Percentiles rank a stretch among this genome's conserved stretches.
These are phyloP conservation scores for Cystofilobasidium capitatum DNA, from an alignment of 768 basidiomycete genomes.

Conservation along the genomic window DNA sequence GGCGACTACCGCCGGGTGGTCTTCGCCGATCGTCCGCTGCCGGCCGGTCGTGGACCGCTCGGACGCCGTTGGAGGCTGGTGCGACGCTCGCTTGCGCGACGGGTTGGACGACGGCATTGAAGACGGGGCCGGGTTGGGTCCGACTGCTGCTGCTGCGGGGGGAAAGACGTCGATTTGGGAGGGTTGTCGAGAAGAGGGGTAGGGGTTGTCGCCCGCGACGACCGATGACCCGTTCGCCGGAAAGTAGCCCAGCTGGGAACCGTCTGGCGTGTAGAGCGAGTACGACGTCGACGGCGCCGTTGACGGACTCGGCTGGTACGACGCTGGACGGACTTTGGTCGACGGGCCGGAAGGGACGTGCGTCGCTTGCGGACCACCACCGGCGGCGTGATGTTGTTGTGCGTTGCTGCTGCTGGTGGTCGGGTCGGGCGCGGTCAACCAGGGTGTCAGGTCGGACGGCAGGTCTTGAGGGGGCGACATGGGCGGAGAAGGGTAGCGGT, in stretches of 20 bases:
- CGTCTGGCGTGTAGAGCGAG: not conserved
- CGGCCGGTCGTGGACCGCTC: constrained; percentile 24
- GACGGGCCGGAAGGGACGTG: not conserved
- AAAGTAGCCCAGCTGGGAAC: not conserved
- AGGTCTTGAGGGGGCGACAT: constrained; percentile 22
- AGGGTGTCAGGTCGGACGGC: too few species aligned
- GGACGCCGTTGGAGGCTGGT: constrained; percentile 32
- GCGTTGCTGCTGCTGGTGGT: constrained; percentile 1
- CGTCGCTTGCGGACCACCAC: not conserved
- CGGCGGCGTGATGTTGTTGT: not conserved
- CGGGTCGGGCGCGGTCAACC: constrained; percentile 3
- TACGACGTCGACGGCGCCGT: not conserved
- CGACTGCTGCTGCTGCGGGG: not conserved
- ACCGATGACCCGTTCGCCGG: not conserved
- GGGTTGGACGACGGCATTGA: not conserved
- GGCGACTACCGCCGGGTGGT: constrained; percentile 39
- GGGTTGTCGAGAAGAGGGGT: not conserved
- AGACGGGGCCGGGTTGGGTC: not conserved
- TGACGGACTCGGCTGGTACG: not conserved
- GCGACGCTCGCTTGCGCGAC: constrained; percentile 34
- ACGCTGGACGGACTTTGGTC: not conserved
- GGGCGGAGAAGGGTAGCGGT: constrained; percentile 19
- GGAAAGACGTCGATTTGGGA: not conserved
- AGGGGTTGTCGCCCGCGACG: not conserved
- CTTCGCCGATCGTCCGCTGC: constrained; percentile 33